Percentiles rank a stretch among this genome's conserved stretches.
Conservation (phyloP, 495 filamentous ascomycete genomes). For the Lasiosphaeria miniovina region DNA sequence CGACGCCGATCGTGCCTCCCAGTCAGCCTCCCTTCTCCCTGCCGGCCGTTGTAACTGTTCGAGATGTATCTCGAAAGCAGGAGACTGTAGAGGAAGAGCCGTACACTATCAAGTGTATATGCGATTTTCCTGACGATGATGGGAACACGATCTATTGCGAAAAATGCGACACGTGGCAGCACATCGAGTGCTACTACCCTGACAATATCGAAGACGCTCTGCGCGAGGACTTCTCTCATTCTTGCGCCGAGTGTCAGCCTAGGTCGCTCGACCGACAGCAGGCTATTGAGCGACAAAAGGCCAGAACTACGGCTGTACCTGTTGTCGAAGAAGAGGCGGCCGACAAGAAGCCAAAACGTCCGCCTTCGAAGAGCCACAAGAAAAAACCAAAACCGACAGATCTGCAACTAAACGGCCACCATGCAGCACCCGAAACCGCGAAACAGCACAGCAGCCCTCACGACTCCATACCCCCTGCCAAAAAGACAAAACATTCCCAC, state of each 20-base stretch:
- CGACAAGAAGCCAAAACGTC: constrained; percentile 66
- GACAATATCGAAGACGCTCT: constrained; percentile 66
- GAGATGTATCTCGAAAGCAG: constrained; percentile 55
- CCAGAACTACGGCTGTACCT: constrained; percentile 33
- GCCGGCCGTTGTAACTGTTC: constrained; percentile 46
- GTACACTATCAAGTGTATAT: constrained; percentile 98
- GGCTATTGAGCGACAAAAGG: constrained; percentile 62
- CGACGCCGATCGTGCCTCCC: constrained; percentile 52
- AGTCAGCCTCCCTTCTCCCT: constrained; percentile 50
- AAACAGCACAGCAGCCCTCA: constrained; percentile 33
- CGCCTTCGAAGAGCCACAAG: constrained; percentile 67
- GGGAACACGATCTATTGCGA: constrained; percentile 97
- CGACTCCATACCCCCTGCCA: constrained; percentile 46
- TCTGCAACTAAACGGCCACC: constrained; percentile 49
- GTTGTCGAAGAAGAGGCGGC: constrained; percentile 53
- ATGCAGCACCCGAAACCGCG: constrained; percentile 29
- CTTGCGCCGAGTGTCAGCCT: constrained; percentile 82
- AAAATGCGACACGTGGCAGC: constrained; percentile 94
- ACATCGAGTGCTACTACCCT: constrained; percentile 92
- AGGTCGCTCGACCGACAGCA: constrained; percentile 64
- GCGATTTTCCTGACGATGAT: constrained; percentile 87
- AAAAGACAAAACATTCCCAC: constrained; percentile 75
- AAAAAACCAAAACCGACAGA: constrained; percentile 62
- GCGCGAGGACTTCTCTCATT: constrained; percentile 64
- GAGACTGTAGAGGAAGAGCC: constrained; percentile 74